Evolutionary conservation across 495 filamentous ascomycete genomes (phyloP), one percentile per base, ranked within the genome.

Genomic region (Penicillium ucsense): DNA sequence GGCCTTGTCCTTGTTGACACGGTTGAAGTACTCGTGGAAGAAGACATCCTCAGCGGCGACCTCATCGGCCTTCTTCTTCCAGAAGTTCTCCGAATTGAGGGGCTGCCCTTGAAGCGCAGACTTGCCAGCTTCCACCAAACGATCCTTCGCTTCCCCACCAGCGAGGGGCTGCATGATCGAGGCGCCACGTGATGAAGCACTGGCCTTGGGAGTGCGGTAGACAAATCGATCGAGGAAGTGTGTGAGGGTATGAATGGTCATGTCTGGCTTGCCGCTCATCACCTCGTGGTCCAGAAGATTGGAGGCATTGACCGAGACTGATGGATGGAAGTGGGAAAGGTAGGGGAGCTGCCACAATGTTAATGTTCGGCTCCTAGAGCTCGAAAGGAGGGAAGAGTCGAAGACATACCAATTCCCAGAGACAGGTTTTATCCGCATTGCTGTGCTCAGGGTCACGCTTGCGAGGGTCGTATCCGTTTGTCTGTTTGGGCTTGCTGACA

Each of bases 181-280:
- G 32, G 77, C 67, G 28, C 92, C 94, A 44, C 83, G 82, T 2
- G 72, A 65, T 47, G 71, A 70, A 11, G 67, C 65, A 3, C 73
- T 66, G 5, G 85, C 74, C 73, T 90, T 94, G 40, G 90, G 81
- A 51, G 90, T 91, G 37, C 88, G 83, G 72, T 96, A 98, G 20
- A 92, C 88, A 64, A 98, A 97, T 51, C 89, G 88, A 66, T 98
- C 92, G 31, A 98, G 77, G 77, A 98, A 98, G 62, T 92, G 85
- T 47, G 86, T 88, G 48, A 98, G 78, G 0, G 87, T 95, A 58
- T 96, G 89, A 36, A 84, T 77, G 0, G 83, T 79, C 41, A 95
- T 68, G 53, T 98, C 91, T 0, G 92, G 90, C 66, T 97, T 95
- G 49, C 83, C 79, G 47, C 85, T 82, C 67, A 85, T 82, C 6